Evolutionary conservation across 2,329 filamentous ascomycete species (phyloP).

Genomic region (Cercospora beticola): DNA sequence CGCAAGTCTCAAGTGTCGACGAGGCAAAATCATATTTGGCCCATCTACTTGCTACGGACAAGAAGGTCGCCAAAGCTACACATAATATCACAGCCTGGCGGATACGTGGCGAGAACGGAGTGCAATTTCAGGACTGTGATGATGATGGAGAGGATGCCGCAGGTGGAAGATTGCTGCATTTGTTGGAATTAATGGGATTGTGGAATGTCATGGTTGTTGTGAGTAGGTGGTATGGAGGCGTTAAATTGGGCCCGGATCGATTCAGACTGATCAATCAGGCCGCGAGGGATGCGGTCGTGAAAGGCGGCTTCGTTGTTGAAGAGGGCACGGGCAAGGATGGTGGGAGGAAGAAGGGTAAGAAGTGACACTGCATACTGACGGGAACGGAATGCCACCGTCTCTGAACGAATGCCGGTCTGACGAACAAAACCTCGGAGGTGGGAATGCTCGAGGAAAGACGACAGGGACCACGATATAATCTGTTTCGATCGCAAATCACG

Average conservation of each 20-base stretch:
- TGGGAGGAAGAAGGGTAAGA: slow-evolving; percentile 30
- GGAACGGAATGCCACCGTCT: neutral
- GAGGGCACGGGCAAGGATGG: slow-evolving; percentile 45
- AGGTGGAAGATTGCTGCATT: slow-evolving; percentile 76
- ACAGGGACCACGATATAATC: neutral
- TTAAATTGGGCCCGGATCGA: slow-evolving; percentile 81
- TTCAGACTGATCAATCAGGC: slow-evolving; percentile 88
- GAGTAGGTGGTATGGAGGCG: slow-evolving; percentile 90
- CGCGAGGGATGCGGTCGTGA: slow-evolving; percentile 79
- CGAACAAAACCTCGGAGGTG: neutral
- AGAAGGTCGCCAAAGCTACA: slow-evolving; percentile 79
- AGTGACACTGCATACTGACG: slow-evolving; percentile 5
- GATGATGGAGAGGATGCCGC: slow-evolving; percentile 96
- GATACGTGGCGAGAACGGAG: slow-evolving; percentile 59
- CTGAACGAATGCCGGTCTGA: neutral
- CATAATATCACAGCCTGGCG: slow-evolving; percentile 97
- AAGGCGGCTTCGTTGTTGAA: slow-evolving; percentile 64
- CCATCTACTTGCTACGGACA: slow-evolving; percentile 78
- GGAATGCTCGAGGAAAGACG: neutral
- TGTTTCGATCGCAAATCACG: neutral
- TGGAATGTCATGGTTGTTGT: slow-evolving; percentile 94
- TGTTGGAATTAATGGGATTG: slow-evolving; percentile 92
- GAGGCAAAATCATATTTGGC: slow-evolving; percentile 71
- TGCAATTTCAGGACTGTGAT: slow-evolving; percentile 81
- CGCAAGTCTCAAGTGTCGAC: slow-evolving; percentile 64